Evolutionary conservation across 345 rosid genomes (phyloP), one percentile per base, ranked within the genome.

Genomic region (Rhodomyrtus tomentosa): DNA sequence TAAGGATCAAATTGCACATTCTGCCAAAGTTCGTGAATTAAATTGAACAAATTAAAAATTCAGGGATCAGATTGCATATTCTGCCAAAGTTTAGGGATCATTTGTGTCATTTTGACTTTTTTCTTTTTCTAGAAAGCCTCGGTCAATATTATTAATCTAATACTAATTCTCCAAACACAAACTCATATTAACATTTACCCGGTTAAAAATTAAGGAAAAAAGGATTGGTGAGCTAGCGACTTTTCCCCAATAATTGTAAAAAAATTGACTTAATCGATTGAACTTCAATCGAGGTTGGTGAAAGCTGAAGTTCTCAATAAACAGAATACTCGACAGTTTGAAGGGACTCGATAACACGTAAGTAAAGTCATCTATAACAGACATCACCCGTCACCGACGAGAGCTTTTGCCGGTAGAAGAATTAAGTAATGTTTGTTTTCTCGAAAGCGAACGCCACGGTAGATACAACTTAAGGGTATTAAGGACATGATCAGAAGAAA

Each of bases 311-410:
- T 6, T 10, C 14, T 27, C 10, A 0, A 59, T 14, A 7, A 27
- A 59, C 0, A 6, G 0, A 14, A 27, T 14, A 59, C 2, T 59
- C 20, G 0, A 59, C 20, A 1, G 7, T 12, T 56, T 0, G 8
- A 56, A n/a, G 36, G 36, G 2, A 56, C 8, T 6, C 49, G 49
- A 45, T 45, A 45, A n/a, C 10, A 13, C 4, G 1, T 16, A 10
- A 59, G 7, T 29, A 59, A 14, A 59, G 14, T 27, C 7, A 14
- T 59, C 16, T 13, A 50, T 50, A 15, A 15, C 18, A 5, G 16
- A 50, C 52, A 50, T 50, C 5, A 50, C 52, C 4, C 16, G 16
- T 50, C 14, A 59, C 6, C 5, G 0, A 29, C 4, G 0, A 59
- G 38, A 59, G 20, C 20, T 32, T 27, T 58, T 9, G 3, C 29